These are phyloP conservation scores for Xylaria scruposa DNA, from an alignment of 495 filamentous ascomycete genomes.

Conservation along the genomic window DNA sequence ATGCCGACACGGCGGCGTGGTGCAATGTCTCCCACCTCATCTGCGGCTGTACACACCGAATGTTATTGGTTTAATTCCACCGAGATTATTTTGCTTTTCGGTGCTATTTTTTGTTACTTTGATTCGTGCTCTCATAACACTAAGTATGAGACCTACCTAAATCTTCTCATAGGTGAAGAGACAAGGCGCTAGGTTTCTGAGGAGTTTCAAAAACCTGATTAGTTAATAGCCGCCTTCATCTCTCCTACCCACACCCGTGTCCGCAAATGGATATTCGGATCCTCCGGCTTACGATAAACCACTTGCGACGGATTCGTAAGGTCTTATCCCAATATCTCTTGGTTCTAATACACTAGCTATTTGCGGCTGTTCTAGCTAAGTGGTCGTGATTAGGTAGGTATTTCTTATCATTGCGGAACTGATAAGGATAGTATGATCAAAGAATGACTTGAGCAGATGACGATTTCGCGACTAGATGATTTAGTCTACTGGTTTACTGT, in stretches of 20 bases:
- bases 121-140: background rate
- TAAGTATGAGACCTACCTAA: background rate
- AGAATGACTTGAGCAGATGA: constrained; percentile 13
- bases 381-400: background rate
- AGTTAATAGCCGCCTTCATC: background rate
- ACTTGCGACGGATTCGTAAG: background rate
- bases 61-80: background rate
- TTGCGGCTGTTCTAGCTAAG: background rate
- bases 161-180: background rate
- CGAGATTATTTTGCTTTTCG: background rate
- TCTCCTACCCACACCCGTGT: background rate
- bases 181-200: background rate
- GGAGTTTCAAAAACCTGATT: constrained; percentile 2
- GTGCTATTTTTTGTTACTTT: constrained; percentile 3
- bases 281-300: constrained; percentile 16
- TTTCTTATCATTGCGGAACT: background rate
- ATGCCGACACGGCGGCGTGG: background rate
- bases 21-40: background rate
- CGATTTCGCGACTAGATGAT: background rate
- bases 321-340: background rate
- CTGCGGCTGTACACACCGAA: background rate
- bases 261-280: constrained; percentile 7
- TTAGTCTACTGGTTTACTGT: background rate
- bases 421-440: background rate
- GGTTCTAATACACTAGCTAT: background rate